Conservation (phyloP, 2,329 filamentous ascomycete genomes). For the Penicillium sp. region DNA sequence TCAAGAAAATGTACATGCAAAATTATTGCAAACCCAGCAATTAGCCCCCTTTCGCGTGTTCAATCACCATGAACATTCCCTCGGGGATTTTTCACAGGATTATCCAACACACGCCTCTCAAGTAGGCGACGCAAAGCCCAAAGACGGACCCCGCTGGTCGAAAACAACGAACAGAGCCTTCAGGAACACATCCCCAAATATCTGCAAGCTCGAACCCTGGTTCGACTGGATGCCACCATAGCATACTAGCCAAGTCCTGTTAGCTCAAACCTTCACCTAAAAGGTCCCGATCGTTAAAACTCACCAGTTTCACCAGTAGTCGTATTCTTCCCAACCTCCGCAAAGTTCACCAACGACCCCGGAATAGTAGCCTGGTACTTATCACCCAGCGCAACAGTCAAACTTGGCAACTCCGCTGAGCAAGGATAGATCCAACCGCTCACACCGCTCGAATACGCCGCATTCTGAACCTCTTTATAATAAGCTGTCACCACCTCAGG, state of each 20-base stretch:
- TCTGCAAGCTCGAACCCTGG: slow-evolving; percentile 58
- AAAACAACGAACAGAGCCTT: slow-evolving; percentile 66
- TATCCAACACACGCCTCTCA: slow-evolving; percentile 14
- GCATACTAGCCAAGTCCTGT: slow-evolving; percentile 47
- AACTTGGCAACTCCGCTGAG: slow-evolving; percentile 55
- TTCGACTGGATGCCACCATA: slow-evolving; percentile 64
- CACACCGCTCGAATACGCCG: slow-evolving; percentile 49
- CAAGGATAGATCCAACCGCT: slow-evolving; percentile 64
- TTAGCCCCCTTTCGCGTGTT: neutral
- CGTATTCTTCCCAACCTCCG: slow-evolving; percentile 52
- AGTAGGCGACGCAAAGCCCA: slow-evolving; percentile 56
- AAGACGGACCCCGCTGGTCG: slow-evolving; percentile 51
- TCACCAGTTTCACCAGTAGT: slow-evolving; percentile 45
- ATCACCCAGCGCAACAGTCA: slow-evolving; percentile 59
- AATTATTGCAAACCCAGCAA: neutral
- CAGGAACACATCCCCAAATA: slow-evolving; percentile 65
- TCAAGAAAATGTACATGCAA: slow-evolving; percentile 13
- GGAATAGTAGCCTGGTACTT: slow-evolving; percentile 57
- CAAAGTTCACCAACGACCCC: slow-evolving; percentile 60
- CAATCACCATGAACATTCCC: neutral
- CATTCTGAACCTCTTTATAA: slow-evolving; percentile 59
- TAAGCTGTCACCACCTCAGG: slow-evolving; percentile 61
- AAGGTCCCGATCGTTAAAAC: slow-evolving; percentile 20
- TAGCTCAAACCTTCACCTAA: neutral
- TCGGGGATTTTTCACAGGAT: neutral